phyloP scores from a whole-genome alignment of 164 flowering plant species.

The Malania oleifera region DNA sequence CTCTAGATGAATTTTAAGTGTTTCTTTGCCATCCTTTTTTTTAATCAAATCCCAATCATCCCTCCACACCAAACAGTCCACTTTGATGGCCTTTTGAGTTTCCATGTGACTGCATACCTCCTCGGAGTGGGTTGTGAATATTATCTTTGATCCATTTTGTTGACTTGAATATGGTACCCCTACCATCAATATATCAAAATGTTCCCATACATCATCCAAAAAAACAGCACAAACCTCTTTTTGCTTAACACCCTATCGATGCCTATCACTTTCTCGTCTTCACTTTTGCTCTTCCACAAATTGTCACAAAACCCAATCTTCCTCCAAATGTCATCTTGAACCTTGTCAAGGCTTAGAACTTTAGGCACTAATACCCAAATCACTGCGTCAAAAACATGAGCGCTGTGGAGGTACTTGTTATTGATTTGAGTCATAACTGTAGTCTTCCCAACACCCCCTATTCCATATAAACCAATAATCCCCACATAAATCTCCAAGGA shows the following conservation, averaged over 20 bases:
- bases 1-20: neutral
- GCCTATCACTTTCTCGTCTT: neutral
- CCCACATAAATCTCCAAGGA: no score
- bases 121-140: neutral
- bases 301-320: neutral
- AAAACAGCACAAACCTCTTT: neutral
- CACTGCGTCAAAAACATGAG: no score
- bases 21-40: neutral
- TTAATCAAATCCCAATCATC: neutral
- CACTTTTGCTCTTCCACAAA: neutral
- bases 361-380: no score
- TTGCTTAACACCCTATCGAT: neutral
- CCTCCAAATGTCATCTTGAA: neutral
- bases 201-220: neutral
- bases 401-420: no score
- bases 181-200: neutral
- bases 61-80: neutral
- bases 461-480: no score
- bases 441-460: no score
- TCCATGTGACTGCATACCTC: neutral
- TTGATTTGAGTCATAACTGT: no score
- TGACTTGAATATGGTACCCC: neutral
- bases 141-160: neutral
- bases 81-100: neutral
- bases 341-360: no score